These are phyloP conservation scores for Parafenestella ontariensis DNA, from an alignment of 2,329 filamentous ascomycete species.

Conservation along the genomic window DNA sequence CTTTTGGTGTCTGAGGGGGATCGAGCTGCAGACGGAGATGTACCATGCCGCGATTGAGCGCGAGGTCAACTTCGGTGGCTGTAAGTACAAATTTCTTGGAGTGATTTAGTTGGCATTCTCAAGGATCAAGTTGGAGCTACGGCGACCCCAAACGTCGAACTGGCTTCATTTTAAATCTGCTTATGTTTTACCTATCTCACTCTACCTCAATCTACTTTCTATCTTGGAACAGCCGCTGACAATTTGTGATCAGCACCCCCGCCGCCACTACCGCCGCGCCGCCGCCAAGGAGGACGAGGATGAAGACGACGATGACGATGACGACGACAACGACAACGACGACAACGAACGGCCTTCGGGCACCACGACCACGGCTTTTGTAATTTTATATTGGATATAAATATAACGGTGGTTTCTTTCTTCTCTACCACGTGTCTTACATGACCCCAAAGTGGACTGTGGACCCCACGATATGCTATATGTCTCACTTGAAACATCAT, in stretches of 20 bases:
- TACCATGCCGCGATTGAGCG: background rate
- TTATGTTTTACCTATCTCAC: too few relatives aligned
- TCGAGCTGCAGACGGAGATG: background rate
- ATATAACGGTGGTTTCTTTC: background rate
- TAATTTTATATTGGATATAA: background rate
- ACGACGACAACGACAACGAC: background rate
- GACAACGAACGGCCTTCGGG: background rate
- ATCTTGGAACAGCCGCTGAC: too few relatives aligned
- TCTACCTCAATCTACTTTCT: too few relatives aligned
- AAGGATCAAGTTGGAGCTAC: background rate
- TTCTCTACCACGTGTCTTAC: background rate
- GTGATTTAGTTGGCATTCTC: background rate
- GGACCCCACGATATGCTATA: background rate
- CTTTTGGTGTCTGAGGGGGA: background rate
- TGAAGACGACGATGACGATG: background rate
- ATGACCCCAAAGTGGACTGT: background rate
- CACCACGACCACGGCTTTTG: background rate
- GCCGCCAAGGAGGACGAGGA: background rate
- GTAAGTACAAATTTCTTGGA: background rate
- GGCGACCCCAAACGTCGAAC: background rate
- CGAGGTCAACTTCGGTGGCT: background rate
- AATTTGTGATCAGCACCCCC: too few relatives aligned
- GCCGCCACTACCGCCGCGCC: background rate
- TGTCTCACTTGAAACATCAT: background rate
- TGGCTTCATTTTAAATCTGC: background rate